Base-by-base conservation (phyloP, 495 filamentous ascomycete species). In the Delitschia confertaspora region DNA sequence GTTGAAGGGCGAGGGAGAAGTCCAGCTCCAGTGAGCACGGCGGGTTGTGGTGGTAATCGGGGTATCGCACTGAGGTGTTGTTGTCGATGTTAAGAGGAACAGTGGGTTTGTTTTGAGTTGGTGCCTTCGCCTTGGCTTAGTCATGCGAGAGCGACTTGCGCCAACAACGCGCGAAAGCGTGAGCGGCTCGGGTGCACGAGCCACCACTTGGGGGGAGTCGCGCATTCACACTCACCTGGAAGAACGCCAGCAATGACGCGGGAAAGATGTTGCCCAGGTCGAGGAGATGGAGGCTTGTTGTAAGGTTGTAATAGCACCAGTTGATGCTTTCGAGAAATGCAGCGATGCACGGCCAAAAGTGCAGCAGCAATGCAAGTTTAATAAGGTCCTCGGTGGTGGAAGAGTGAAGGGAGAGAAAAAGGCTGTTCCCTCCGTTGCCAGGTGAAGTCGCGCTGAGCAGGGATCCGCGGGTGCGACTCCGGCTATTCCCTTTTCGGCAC, bases 1-100 rank as follows among this genome's bases (percentile, higher is more conserved):
- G 3, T 27, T 42, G 27, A 35, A 11, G 36, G 51, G 42, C 45
- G 45, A 29, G 40, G 26, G 39, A 33, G 33, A 33, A 24, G 30
- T 50, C 41, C 37, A 50, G 46, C 51, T 49, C 34, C 45, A 38
- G 25, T 25, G 41, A 38, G 37, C 47, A 47, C 46, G 37, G 38
- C 22, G 22, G 30, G 46, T 16, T 25, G 31, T 17, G 33, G 16
- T 45, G 26, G 13, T 22, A 13, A 35, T 32, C 8, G 27, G n/a
- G 38, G 39, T 43, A 38, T 18, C 30, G 43, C 38, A 32, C 29
- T 45, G 33, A 42, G 36, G 52, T 51, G 46, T 14, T 35, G 24
- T 19, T 45, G 42, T 42, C 47, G 46, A 45, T 36, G 46, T 35
- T 35, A 8, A 14, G 36, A 41, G 34, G 9, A 38, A 29, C 7